A percentile compares a stretch with the other conserved stretches of the same genome.
Conservation (phyloP, 129 eudicot species). For the Pittosporum tobira region DNA sequence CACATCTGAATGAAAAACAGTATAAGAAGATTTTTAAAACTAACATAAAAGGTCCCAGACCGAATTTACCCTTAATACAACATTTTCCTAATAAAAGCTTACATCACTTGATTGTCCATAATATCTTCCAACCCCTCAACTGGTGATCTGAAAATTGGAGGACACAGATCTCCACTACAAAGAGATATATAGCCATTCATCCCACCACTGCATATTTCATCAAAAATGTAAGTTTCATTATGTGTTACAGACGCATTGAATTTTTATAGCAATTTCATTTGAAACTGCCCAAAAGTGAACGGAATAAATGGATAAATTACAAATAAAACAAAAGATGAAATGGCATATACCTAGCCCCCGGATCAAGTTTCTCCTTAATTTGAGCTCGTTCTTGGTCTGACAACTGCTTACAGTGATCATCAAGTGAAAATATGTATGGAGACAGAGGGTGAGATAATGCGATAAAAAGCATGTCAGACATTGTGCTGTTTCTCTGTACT, state of each 20-base stretch:
- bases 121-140: conserved; percentile 76
- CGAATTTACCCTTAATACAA: no score
- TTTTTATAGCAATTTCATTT: no score
- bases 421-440: conserved; percentile 76
- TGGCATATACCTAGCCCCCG: conserved; percentile 50
- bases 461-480: conserved; percentile 75
- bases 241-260: no score
- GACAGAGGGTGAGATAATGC: conserved; percentile 72
- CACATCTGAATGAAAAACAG: conserved; percentile 52
- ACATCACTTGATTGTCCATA: conserved; percentile 92
- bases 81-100: conserved; percentile 38
- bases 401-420: conserved; percentile 74
- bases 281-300: no score
- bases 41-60: not conserved
- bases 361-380: conserved; percentile 56
- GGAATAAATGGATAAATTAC: no score
- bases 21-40: not conserved
- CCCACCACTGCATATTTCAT: conserved; percentile 88
- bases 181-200: conserved; percentile 88
- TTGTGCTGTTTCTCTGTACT: conserved; percentile 69
- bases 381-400: conserved; percentile 43
- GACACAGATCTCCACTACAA: conserved; percentile 83
- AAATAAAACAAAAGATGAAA: not conserved
- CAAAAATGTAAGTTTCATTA: no score
- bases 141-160: conserved; percentile 83